Evolutionary conservation across 352 stramenopile genomes (phyloP), one percentile per base, ranked within the genome.

Genomic region (Phytophthora aleatoria): DNA sequence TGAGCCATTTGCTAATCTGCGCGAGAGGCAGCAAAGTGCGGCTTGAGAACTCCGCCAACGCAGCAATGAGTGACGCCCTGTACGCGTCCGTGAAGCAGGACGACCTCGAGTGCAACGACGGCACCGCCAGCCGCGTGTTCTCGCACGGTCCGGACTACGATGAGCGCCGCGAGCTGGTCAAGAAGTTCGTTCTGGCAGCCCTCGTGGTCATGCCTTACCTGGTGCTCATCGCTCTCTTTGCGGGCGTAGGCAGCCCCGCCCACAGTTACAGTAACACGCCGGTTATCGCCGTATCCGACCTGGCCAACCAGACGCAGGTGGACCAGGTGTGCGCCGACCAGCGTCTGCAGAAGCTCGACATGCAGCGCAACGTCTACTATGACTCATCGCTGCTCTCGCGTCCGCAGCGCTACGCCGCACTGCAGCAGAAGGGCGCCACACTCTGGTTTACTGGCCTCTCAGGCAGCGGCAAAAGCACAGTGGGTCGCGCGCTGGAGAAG

Each of bases 371-470:
- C 55, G 82, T 94, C 6, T 94, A 91, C 74, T 92, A 91, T 67
- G 83, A 92, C 63, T 87, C 85, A 49, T 93, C 84, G 58, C 76
- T 92, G 45, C 60, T 94, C 28, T 74, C 78, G 26, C 79, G 81
- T 0, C 62, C 79, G 38, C 73, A 91, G 66, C 79, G 86, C 1
- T 92, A 90, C 57, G 86, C 83, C 4, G 84, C 84, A 0, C 57
- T 94, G 41, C 75, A 90, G 65, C 97, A 99, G 77, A 99, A 99
- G 73, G 97, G 97, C 20, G 95, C 96, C 6, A 99, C 97, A 24
- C 83, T 99, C 1, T 99, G 97, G 97, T 99, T 99, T 83, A 99
- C 97, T 5, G 97, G 97, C 10, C 94, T 99, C 33, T 97, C 85
- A 15, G 97, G 97, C n/a, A 97, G 94, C 36, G 97, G 97, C 33